Evolutionary conservation across 495 filamentous ascomycete genomes (phyloP).

Genomic region (Daldinia decipiens): DNA sequence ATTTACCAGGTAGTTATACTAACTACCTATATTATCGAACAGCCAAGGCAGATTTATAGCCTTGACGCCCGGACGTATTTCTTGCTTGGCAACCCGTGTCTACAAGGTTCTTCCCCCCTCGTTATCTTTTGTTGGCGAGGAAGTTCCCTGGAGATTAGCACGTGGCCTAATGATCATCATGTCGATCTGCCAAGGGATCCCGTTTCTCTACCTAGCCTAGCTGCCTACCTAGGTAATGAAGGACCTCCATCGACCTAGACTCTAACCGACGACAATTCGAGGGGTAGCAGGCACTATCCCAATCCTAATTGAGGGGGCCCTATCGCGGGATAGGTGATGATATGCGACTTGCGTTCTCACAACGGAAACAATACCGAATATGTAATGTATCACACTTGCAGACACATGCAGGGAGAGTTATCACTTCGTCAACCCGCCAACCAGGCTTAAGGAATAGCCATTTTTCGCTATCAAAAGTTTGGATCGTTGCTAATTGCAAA

Average conservation of each 20-base stretch:
- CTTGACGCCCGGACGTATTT: neutral
- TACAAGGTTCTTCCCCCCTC: slow-evolving; percentile 34
- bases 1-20: too few relatives aligned
- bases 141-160: slow-evolving; percentile 30
- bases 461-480: slow-evolving; percentile 30
- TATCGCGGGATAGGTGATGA: slow-evolving; percentile 12
- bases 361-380: neutral
- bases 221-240: neutral
- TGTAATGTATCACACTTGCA: slow-evolving; percentile 1
- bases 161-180: slow-evolving; percentile 34
- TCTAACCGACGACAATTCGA: slow-evolving; percentile 9
- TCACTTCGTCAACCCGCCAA: slow-evolving; percentile 27
- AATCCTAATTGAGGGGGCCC: slow-evolving; percentile 13
- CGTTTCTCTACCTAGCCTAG: neutral
- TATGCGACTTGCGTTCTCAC: neutral
- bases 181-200: slow-evolving; percentile 29
- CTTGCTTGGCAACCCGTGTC: slow-evolving; percentile 1
- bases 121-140: slow-evolving; percentile 23
- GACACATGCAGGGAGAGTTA: slow-evolving; percentile 30
- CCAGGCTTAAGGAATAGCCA: slow-evolving; percentile 19
- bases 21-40: too few relatives aligned
- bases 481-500: slow-evolving; percentile 40
- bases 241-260: slow-evolving; percentile 1
- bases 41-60: neutral
- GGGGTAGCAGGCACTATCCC: neutral